Base-by-base conservation (phyloP, 1,139 yeast genomes). In the Scheffersomyces insectosa region DNA sequence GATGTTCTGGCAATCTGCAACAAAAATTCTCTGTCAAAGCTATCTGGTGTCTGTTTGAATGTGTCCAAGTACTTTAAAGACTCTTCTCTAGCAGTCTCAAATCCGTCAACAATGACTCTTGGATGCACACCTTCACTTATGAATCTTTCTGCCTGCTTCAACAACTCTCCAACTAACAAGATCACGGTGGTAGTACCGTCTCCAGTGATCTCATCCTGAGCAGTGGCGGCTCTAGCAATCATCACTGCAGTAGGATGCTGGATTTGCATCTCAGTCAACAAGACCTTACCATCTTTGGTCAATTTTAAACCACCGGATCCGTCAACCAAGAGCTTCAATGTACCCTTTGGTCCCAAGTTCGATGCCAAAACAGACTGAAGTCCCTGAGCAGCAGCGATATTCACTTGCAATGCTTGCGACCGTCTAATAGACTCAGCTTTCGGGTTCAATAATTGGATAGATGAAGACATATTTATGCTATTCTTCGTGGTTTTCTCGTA, bases 121-220 rank as follows among this genome's bases (percentile, higher is more conserved):
- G 99, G 99, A 66, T 93, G 99, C 41, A 95, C 87, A 36, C 99
- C 99, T 70, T 93, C 99, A 51, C 84, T 79, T 45, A 89, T 83
- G 62, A 81, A 91, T 57, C 98, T 79, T 62, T 93, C 96, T 28
- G 98, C 97, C 68, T 93, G 99, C 65, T 88, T 88, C 62, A 93
- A 77, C 47, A 93, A 74, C 63, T 95, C 98, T 42, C 99, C 99
- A 36, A 93, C 99, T 44, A 91, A 78, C 52, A 95, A 76, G 42
- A 93, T 93, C 45, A 93, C 99, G 1, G 97, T 87, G n/a, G 99
- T 93, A 45, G 99, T 95, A 51, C 99, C 99, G 65, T 93, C 99
- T 41, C 99, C 99, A 11, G 99, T 88, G 62, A 95, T 90, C 65
- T 93, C 99, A 66, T 93, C 99, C 68, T 93, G 99, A 0, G 99